A percentile compares a stretch with the other conserved stretches of the same genome.
These are phyloP conservation scores for Silene uniflora DNA, from an alignment of 148 eudicot genomes.

Conservation along the genomic window DNA sequence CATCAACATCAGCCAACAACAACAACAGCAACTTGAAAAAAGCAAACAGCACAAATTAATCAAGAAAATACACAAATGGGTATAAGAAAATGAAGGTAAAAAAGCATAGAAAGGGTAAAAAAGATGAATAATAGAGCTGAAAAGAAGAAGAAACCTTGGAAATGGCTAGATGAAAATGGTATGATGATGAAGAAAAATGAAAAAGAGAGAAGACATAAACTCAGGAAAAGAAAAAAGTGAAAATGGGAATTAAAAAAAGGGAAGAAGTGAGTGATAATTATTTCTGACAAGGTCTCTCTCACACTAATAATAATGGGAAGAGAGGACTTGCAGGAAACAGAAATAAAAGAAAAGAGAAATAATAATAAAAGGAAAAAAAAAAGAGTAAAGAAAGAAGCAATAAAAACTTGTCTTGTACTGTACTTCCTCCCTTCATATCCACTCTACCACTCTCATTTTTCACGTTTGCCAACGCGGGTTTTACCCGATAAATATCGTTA, in stretches of 20 bases:
- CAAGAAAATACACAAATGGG: background rate
- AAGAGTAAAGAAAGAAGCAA: too few relatives aligned
- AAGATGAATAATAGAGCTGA: background rate
- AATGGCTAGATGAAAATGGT: background rate
- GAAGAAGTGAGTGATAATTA: slow-evolving; percentile 2
- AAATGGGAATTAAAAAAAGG: background rate
- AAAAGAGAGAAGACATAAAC: slow-evolving; percentile 1
- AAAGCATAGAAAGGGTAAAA: background rate
- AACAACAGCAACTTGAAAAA: slow-evolving; percentile 20
- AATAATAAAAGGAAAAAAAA: too few relatives aligned
- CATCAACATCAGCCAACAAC: slow-evolving; percentile 22
- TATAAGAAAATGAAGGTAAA: background rate
- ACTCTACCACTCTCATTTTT: too few relatives aligned
- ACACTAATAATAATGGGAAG: slow-evolving; percentile 9
- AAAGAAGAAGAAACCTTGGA: slow-evolving; percentile 1
- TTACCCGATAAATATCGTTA: too few relatives aligned
- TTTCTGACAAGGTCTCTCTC: slow-evolving; percentile 21
- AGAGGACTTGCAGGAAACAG: background rate
- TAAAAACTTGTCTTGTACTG: too few relatives aligned
- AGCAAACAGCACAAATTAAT: background rate
- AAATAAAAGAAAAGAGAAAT: too few relatives aligned
- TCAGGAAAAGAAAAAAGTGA: slow-evolving; percentile 11
- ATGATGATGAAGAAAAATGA: background rate
- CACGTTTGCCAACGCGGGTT: too few relatives aligned
- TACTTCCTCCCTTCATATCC: too few relatives aligned